A percentile compares a stretch with the other conserved stretches of the same genome.
Conservation (phyloP, 2,329 filamentous ascomycete species). For the Septoria linicola region DNA sequence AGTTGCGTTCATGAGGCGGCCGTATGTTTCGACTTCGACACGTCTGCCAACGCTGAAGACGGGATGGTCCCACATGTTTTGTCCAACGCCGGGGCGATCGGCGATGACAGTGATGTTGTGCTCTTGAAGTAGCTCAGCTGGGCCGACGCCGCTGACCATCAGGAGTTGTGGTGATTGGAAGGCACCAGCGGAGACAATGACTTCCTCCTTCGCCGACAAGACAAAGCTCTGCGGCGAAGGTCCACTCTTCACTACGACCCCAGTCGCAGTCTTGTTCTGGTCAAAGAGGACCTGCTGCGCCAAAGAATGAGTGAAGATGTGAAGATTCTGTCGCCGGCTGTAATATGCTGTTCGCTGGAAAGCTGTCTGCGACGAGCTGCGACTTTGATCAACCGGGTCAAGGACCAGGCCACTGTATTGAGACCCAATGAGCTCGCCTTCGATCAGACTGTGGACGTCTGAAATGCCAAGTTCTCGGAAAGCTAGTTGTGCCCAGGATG, state of each 20-base stretch:
- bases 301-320: conserved; percentile 14
- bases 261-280: conserved; percentile 30
- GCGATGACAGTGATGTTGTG: conserved; percentile 56
- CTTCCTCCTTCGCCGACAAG: conserved; percentile 40
- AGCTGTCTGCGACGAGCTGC: conserved; percentile 12
- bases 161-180: conserved; percentile 45
- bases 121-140: conserved; percentile 51
- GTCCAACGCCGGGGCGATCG: conserved; percentile 62
- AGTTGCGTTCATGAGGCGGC: background rate
- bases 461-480: conserved; percentile 10
- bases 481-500: background rate
- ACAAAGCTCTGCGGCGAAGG: background rate
- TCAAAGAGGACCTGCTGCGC: conserved; percentile 37
- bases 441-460: conserved; percentile 17
- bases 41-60: background rate
- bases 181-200: conserved; percentile 46
- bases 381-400: conserved; percentile 18
- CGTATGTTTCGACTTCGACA: background rate
- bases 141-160: conserved; percentile 59
- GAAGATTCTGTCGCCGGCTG: conserved; percentile 10
- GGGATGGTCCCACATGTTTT: conserved; percentile 61
- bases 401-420: conserved; percentile 20
- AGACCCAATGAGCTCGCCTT: conserved; percentile 15
- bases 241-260: conserved; percentile 22
- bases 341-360: conserved; percentile 12